Base-by-base conservation (phyloP, 371 early-diverging fungal species). In the Mortierella sp. region DNA sequence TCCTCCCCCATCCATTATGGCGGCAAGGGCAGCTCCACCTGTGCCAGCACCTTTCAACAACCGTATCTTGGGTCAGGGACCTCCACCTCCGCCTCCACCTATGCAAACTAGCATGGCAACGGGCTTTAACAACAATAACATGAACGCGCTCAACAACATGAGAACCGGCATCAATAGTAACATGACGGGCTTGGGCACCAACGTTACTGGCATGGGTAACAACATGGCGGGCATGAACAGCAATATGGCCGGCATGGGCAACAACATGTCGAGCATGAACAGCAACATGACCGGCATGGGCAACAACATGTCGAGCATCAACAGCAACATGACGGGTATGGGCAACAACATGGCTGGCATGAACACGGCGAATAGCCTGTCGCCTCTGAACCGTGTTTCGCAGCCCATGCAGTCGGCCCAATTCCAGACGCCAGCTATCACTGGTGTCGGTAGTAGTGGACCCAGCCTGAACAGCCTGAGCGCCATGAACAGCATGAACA, bases 21-120 rank as follows among this genome's bases (percentile, higher is more conserved):
- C 66, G 18, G 66, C 76, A 28, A 50, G 76, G 38, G 76, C 76
- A 14, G 70, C 76, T 46, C 34, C 34, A 10, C 56, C 76, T 5
- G 66, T 76, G 8, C 76, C 76, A 26, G 54, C 76, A 16, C 70
- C 76, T 1, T 76, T 76, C 27, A 41, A 62, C 26, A 74, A 74
- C 66, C 76, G 76, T 26, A 55, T 38, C 52, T 55, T 69, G 66
- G 53, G 66, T 41, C 69, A 76, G 34, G 76, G 56, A 38, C 76
- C 76, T 38, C 76, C 76, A 16, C 76, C 76, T 14, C 76, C 70
- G 1, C 76, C 76, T n/a, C 69, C 69, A 23, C 76, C 70, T 0
- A 76, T 76, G 76, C 70, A 69, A 55, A 62, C 51, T 18, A 66
- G 69, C 63, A 76, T 74, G 76, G 61, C 61, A 2, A 74, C 76